Evolutionary conservation across 306 rosid species (phyloP).

Genomic region (Cucumis cinereus): DNA sequence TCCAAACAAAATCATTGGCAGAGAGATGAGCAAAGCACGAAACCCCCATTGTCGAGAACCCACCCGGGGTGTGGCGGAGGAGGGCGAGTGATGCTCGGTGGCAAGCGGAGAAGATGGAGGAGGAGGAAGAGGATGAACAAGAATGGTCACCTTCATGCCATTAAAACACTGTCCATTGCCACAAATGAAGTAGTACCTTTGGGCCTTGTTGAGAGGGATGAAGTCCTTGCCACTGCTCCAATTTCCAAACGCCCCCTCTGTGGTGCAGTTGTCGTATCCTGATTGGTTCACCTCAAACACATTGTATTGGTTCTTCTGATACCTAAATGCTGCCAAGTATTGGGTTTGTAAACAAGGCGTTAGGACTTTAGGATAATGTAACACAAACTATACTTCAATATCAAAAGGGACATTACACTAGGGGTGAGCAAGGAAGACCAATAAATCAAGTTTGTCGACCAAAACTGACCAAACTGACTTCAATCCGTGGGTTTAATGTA

Average conservation of each 20-base stretch:
- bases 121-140: slow-evolving; percentile 54
- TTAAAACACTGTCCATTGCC: slow-evolving; percentile 78
- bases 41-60: background rate
- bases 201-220: slow-evolving; percentile 39
- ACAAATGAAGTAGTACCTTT: slow-evolving; percentile 71
- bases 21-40: background rate
- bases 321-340: slow-evolving; percentile 59
- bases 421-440: too few relatives aligned
- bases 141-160: slow-evolving; percentile 74
- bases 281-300: slow-evolving; percentile 87
- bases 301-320: slow-evolving; percentile 72
- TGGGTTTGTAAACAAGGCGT: background rate
- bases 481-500: too few relatives aligned
- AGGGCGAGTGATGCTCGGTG: slow-evolving; percentile 8
- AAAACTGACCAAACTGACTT: too few relatives aligned
- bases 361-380: background rate
- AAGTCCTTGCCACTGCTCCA: slow-evolving; percentile 92
- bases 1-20: slow-evolving; percentile 10
- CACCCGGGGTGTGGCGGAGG: background rate
- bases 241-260: slow-evolving; percentile 70
- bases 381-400: background rate
- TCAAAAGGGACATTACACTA: background rate
- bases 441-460: too few relatives aligned
- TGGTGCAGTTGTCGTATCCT: slow-evolving; percentile 83
- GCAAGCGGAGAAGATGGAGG: slow-evolving; percentile 27